Conservation (phyloP, 1,284 basidiomycete species). For the Apiotrichum gracile region DNA sequence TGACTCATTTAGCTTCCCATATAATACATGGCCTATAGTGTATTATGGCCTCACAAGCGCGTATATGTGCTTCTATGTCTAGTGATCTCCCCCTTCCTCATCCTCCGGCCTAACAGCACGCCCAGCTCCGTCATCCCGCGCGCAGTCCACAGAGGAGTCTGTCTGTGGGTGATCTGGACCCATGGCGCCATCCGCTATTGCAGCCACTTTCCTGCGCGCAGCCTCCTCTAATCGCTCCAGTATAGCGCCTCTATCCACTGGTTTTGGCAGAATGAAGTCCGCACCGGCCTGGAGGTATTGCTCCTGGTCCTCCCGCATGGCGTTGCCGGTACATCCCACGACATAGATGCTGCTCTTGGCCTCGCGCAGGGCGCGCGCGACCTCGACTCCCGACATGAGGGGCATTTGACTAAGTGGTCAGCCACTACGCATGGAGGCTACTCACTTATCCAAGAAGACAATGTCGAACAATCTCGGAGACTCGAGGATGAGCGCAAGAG, state of each 20-base stretch:
- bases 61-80: no score
- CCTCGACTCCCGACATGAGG: slow-evolving; percentile 68
- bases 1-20: no score
- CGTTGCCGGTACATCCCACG: slow-evolving; percentile 46
- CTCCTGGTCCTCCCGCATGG: slow-evolving; percentile 58
- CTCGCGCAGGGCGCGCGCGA: slow-evolving; percentile 60
- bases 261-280: slow-evolving; percentile 49
- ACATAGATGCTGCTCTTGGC: slow-evolving; percentile 66
- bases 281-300: slow-evolving; percentile 72
- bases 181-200: no score
- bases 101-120: no score
- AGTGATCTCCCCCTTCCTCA: no score
- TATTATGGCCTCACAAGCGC: no score
- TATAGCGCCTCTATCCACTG: slow-evolving; percentile 40
- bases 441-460: slow-evolving; percentile 15
- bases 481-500: slow-evolving; percentile 61
- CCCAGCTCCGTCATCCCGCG: no score
- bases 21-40: no score
- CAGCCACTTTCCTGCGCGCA: neutral
- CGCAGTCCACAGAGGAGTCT: no score
- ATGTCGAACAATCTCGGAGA: slow-evolving; percentile 1
- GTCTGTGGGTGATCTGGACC: no score
- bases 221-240: slow-evolving; percentile 5
- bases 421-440: neutral
- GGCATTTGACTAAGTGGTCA: slow-evolving; percentile 50